Percentiles rank a stretch among this genome's conserved stretches.
Evolutionary conservation across 2,329 filamentous ascomycete genomes (phyloP).

Genomic region (Cladophialophora bantiana): DNA sequence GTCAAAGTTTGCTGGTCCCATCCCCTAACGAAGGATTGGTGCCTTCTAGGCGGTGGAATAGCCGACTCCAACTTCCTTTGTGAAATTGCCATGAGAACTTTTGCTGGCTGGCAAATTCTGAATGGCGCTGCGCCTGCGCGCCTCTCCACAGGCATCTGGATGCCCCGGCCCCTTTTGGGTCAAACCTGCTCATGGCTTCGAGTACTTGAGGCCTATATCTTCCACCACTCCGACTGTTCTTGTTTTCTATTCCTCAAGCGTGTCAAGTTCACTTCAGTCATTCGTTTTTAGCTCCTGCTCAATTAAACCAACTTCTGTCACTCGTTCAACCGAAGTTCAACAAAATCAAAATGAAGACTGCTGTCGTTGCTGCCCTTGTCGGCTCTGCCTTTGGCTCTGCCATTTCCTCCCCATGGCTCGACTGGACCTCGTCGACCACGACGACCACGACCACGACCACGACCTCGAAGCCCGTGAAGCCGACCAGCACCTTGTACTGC

Average conservation of each 20-base stretch:
- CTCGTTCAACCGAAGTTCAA: slow-evolving; percentile 13
- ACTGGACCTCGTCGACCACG: slow-evolving; percentile 8
- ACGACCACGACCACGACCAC: slow-evolving; percentile 16
- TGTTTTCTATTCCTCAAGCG: slow-evolving; percentile 17
- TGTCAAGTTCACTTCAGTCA: slow-evolving; percentile 22
- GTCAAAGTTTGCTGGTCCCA: background rate
- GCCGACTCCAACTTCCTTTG: slow-evolving; percentile 5
- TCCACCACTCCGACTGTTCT: background rate
- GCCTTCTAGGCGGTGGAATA: background rate
- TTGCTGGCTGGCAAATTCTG: background rate
- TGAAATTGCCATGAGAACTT: slow-evolving; percentile 2
- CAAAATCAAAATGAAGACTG: slow-evolving; percentile 22
- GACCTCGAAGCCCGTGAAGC: slow-evolving; percentile 5
- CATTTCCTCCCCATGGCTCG: slow-evolving; percentile 14
- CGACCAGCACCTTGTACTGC: background rate
- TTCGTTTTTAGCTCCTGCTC: slow-evolving; percentile 13
- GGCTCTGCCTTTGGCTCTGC: slow-evolving; percentile 18
- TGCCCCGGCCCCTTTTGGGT: slow-evolving; percentile 17
- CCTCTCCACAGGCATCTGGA: slow-evolving; percentile 17
- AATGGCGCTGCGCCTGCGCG: slow-evolving; percentile 4
- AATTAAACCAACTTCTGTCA: slow-evolving; percentile 23
- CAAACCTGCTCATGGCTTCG: background rate
- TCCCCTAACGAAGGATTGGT: slow-evolving; percentile 2
- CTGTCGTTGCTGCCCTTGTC: slow-evolving; percentile 20
- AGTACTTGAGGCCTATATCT: slow-evolving; percentile 18